Evolutionary conservation across 768 basidiomycete genomes (phyloP).

Genomic region (Coprinellus micaceus): DNA sequence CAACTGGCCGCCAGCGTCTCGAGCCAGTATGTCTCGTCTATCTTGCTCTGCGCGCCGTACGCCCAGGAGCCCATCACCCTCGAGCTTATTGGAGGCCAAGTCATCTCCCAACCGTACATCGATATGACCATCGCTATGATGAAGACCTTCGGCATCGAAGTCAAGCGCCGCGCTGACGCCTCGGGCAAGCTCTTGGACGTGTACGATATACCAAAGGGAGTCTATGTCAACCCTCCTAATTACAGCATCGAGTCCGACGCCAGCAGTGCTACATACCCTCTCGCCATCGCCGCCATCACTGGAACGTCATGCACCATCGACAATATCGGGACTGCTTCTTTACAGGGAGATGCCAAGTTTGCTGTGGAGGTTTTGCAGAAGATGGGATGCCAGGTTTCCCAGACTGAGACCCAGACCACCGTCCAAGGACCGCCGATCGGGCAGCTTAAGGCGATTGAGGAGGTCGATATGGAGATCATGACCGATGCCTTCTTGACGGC

Average conservation of each 20-base stretch:
- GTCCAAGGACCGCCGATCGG: slow-evolving; percentile 87
- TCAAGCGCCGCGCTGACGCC: slow-evolving; percentile 59
- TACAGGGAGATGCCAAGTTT: slow-evolving; percentile 97
- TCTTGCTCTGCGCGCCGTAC: slow-evolving; percentile 95
- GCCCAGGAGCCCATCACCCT: slow-evolving; percentile 79
- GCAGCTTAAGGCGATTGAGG: slow-evolving; percentile 74
- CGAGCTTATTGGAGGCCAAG: slow-evolving; percentile 88
- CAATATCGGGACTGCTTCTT: slow-evolving; percentile 85
- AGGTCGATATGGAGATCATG: slow-evolving; percentile 99
- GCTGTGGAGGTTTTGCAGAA: slow-evolving; percentile 88
- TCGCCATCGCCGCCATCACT: slow-evolving; percentile 95
- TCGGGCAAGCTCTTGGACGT: slow-evolving; percentile 67
- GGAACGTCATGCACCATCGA: slow-evolving; percentile 93
- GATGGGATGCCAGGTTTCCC: slow-evolving; percentile 91
- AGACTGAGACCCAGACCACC: slow-evolving; percentile 85
- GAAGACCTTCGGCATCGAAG: slow-evolving; percentile 83
- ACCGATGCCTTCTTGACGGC: slow-evolving; percentile 99
- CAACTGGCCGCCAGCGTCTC: slow-evolving; percentile 91
- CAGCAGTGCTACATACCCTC: slow-evolving; percentile 92
- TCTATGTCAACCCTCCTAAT: slow-evolving; percentile 70
- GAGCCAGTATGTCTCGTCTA: slow-evolving; percentile 96
- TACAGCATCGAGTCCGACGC: slow-evolving; percentile 97
- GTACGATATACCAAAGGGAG: slow-evolving; percentile 81
- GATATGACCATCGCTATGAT: slow-evolving; percentile 99
- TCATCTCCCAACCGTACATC: slow-evolving; percentile 98